A percentile compares a stretch with the other conserved stretches of the same genome.
phyloP scores from a whole-genome alignment of 768 basidiomycete species.

The Neoboletus brunneissimus region DNA sequence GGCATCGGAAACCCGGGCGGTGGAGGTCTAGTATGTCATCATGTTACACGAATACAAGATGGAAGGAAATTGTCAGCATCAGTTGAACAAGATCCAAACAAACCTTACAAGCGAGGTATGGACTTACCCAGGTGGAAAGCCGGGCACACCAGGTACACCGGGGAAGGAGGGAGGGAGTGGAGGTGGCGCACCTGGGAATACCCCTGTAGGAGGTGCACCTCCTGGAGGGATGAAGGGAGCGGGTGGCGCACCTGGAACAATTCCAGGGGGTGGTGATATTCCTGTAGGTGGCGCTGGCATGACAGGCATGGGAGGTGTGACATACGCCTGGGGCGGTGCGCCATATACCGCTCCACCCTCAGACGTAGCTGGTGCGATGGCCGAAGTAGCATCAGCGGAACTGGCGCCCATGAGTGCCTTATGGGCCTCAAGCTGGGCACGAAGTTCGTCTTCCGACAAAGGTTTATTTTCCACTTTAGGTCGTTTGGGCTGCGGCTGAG shows the following conservation, averaged over 20 bases:
- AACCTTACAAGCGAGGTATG: conserved; percentile 10
- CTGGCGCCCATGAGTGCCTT: conserved; percentile 83
- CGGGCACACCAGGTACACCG: conserved; percentile 44
- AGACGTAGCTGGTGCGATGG: conserved; percentile 38
- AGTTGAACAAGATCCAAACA: conserved; percentile 12
- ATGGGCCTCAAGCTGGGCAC: conserved; percentile 83
- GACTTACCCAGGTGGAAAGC: conserved; percentile 58
- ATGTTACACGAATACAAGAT: conserved; percentile 5
- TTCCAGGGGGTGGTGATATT: conserved; percentile 38
- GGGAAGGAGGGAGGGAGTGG: conserved; percentile 41
- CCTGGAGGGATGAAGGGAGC: conserved; percentile 38
- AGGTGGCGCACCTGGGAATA: conserved; percentile 38
- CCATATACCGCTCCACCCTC: conserved; percentile 59
- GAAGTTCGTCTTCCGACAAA: conserved; percentile 79
- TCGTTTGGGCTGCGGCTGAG: conserved; percentile 76
- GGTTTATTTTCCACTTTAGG: conserved; percentile 77
- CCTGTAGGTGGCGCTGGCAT: conserved; percentile 26
- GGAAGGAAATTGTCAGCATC: conserved; percentile 20
- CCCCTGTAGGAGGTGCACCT: conserved; percentile 35
- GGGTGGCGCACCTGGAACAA: conserved; percentile 46
- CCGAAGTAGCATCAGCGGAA: conserved; percentile 32
- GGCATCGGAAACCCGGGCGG: conserved; percentile 56
- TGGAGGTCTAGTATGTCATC: conserved; percentile 36
- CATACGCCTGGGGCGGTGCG: conserved; percentile 72
- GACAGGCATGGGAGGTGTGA: conserved; percentile 38